These are phyloP conservation scores for Citrullus colocynthis DNA, from an alignment of 306 rosid species.

Conservation along the genomic window DNA sequence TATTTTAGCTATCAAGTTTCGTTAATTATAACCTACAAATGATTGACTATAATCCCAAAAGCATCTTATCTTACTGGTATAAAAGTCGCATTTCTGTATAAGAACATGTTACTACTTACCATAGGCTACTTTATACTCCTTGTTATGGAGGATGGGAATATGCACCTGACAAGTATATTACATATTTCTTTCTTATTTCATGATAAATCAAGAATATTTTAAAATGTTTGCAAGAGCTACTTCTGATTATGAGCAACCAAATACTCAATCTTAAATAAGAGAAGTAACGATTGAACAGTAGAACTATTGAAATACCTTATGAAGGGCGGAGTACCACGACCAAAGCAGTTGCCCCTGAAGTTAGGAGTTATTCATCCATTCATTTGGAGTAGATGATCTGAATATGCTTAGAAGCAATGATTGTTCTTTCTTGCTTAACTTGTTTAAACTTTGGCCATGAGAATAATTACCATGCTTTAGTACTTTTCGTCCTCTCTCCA, in stretches of 20 bases:
- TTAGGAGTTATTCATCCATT: slow-evolving; percentile 33
- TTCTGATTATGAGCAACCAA: background rate
- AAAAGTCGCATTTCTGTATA: background rate
- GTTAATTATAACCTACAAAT: background rate
- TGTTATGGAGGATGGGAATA: background rate
- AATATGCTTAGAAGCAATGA: slow-evolving; percentile 53
- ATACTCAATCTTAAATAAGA: background rate
- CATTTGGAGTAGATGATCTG: slow-evolving; percentile 41
- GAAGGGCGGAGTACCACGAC: background rate
- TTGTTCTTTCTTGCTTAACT: slow-evolving; percentile 44
- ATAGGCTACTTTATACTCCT: background rate
- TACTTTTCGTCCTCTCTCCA: slow-evolving; percentile 52
- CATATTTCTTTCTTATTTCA: background rate
- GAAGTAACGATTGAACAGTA: background rate
- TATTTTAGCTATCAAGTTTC: background rate
- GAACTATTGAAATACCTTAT: background rate
- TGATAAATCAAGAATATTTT: background rate
- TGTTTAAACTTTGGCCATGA: slow-evolving; percentile 29
- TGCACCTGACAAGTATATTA: background rate
- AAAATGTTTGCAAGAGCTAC: background rate
- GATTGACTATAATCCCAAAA: background rate
- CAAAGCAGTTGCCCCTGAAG: slow-evolving; percentile 1
- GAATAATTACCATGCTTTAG: slow-evolving; percentile 39
- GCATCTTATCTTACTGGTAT: background rate
- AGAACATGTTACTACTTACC: background rate